phyloP scores from a whole-genome alignment of 768 basidiomycete genomes.

The Mycena indigotica region DNA sequence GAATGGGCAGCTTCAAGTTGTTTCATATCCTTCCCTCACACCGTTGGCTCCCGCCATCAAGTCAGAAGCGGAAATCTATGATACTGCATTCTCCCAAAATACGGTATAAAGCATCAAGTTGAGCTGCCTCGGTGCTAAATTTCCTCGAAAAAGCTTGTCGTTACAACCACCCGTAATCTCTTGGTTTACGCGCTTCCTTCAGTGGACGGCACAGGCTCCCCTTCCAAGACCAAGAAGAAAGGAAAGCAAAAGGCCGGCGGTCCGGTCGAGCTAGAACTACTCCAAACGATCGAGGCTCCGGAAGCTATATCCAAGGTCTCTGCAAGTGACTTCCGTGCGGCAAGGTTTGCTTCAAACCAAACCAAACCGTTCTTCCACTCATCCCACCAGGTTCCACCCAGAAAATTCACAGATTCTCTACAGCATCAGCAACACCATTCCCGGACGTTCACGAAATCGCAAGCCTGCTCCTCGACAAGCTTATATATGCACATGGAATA shows the following conservation, averaged over 20 bases:
- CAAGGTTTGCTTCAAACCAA: slow-evolving; percentile 40
- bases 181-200: slow-evolving; percentile 61
- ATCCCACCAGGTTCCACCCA: slow-evolving; percentile 55
- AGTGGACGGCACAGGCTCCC: slow-evolving; percentile 14
- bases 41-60: slow-evolving; percentile 53
- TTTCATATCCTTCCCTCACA: slow-evolving; percentile 61
- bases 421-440: slow-evolving; percentile 69
- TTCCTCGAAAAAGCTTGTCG: slow-evolving; percentile 50
- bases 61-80: slow-evolving; percentile 81
- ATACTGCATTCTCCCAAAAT: slow-evolving; percentile 73
- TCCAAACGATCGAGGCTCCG: slow-evolving; percentile 59
- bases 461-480: slow-evolving; percentile 61
- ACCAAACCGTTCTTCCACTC: background rate
- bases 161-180: slow-evolving; percentile 66
- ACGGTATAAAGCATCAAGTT: slow-evolving; percentile 45
- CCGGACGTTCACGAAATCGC: slow-evolving; percentile 56
- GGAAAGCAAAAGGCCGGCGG: slow-evolving; percentile 45
- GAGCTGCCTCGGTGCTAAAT: background rate
- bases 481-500: slow-evolving; percentile 75
- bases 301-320: slow-evolving; percentile 44
- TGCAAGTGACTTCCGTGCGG: slow-evolving; percentile 66
- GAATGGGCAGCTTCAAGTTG: slow-evolving; percentile 57
- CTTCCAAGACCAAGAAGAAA: slow-evolving; percentile 40
- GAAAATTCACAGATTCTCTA: slow-evolving; percentile 55
- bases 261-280: slow-evolving; percentile 39